Evolutionary conservation across 139 green algal species (phyloP), one percentile per base, ranked within the genome.

Genomic region (Cymbomonas tetramitiformis): DNA sequence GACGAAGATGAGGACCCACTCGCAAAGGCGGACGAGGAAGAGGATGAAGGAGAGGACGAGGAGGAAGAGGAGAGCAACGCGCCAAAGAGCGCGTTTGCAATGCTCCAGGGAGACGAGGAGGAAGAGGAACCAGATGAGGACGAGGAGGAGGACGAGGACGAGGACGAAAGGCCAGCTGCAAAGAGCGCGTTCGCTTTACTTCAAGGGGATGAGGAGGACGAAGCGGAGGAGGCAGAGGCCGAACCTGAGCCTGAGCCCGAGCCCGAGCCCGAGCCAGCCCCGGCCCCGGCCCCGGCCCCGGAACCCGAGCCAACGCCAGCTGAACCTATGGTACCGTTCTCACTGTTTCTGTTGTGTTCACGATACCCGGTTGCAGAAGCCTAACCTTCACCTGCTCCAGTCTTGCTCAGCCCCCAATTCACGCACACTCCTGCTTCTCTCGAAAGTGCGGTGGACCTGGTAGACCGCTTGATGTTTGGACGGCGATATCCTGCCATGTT

Each of bases 1-100:
- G 38, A 46, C 2, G 59, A 52, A 2, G 49, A 67, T 4, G n/a
- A n/a, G 12, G 38, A 29, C 26, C 28, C 53, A 32, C 24, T 57
- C 7, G 52, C 19, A 60, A 28, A 62, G 32, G 26, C 33, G 38
- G 39, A 67, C 24, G 33, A 61, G n/a, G 61, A 62, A 2, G 61
- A 77, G 1, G 72, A 68, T 15, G 54, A 48, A 2, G 73, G 64
- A 10, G 61, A 66, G 8, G 73, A 69, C 12, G 69, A 67, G 10
- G 61, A 70, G 18, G 64, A 65, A n/a, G 66, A 65, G 9, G 62
- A 75, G 30, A 60, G 59, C 0, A 57, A 65, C 7, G 53, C 50
- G 4, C 58, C 60, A 8, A 49, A 53, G 4, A 53, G 53, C 2
- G 76, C 70, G 0, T 83, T 83, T 51, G 79, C 65, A 19, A 25